Conservation (phyloP, 169 alveolate genomes). For the Neospora caninum region DNA sequence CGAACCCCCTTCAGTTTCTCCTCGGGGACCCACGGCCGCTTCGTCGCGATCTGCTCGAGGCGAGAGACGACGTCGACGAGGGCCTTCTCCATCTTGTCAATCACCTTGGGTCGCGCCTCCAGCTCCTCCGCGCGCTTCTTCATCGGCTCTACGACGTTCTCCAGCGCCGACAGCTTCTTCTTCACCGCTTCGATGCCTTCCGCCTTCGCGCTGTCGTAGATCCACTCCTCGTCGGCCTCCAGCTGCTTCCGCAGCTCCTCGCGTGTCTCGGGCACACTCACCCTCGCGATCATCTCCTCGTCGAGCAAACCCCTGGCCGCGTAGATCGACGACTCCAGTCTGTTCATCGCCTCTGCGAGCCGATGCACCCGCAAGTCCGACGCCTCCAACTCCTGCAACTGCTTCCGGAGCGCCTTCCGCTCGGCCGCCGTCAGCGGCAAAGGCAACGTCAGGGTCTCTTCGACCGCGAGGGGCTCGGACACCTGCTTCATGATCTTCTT, state of each 20-base stretch:
- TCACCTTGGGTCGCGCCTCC: slow-evolving; percentile 37
- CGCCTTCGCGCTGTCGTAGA: slow-evolving; percentile 59
- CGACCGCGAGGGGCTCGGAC: neutral
- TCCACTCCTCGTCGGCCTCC: slow-evolving; percentile 58
- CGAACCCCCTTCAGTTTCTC: neutral
- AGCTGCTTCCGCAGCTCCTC: slow-evolving; percentile 38
- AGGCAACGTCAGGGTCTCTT: neutral
- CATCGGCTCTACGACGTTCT: slow-evolving; percentile 53
- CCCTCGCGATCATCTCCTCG: slow-evolving; percentile 7
- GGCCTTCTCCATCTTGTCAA: slow-evolving; percentile 10
- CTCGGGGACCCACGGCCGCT: slow-evolving; percentile 41
- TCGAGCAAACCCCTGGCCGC: slow-evolving; percentile 16
- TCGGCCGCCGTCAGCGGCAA: slow-evolving; percentile 54
- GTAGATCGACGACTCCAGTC: slow-evolving; percentile 59
- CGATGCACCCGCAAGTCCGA: slow-evolving; percentile 37
- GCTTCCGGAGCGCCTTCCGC: slow-evolving; percentile 36
- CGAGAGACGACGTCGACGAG: slow-evolving; percentile 14
- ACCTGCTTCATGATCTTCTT: slow-evolving; percentile 16
- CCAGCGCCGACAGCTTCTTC: slow-evolving; percentile 29
- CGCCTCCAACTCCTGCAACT: slow-evolving; percentile 51
- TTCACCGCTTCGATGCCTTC: slow-evolving; percentile 46
- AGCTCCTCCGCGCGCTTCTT: slow-evolving; percentile 33
- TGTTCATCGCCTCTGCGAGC: slow-evolving; percentile 34
- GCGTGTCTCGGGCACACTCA: neutral
- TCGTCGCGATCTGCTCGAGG: neutral